Evolutionary conservation across 2,329 filamentous ascomycete genomes (phyloP), one percentile per base, ranked within the genome.

Genomic region (Xylaria multiplex): DNA sequence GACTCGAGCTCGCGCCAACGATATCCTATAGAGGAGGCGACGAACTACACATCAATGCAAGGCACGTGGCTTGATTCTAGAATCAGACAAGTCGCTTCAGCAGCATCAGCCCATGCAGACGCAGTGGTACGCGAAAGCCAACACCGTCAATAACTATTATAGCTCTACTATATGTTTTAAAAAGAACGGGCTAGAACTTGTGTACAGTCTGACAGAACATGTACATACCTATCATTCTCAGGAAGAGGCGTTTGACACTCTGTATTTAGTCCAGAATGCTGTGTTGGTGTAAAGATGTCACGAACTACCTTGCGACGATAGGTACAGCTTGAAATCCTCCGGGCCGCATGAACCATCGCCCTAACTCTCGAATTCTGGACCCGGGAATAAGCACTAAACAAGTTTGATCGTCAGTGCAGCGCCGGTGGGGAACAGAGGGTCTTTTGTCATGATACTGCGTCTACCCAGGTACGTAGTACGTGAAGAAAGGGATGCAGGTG

Each of bases 1-100:
- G 75, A 77, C 32, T 66, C 72, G n/a, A 75, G 71, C 66, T 67
- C 65, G 65, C 42, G 73, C 42, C 64, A 65, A 55, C 49, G 49
- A n/a, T 71, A 71, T 45, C 65, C 52, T 35, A 54, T 48, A 13
- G 64, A 69, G 71, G 67, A 70, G 71, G 63, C 64, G 74, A 35
- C 68, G 67, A 58, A 49, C 24, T 68, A 61, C 19, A 48, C 62
- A 45, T 8, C 60, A 37, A 45, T 56, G 42, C 68, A 65, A 13
- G 53, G 59, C 24, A 14, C 60, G 27, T 50, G 57, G 35, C 54
- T 66, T n/a, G 69, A 72, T 57, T 64, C 75, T 14, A 71, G 76
- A 32, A 73, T 79, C 50, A 78, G 78, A 52, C 78, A 79, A 54
- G 76, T 80, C 55, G 77, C 79, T 11, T 79, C 77, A 6, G 75